Evolutionary conservation across 106 monocot genomes (phyloP).

Genomic region (Iris macrosiphon): DNA sequence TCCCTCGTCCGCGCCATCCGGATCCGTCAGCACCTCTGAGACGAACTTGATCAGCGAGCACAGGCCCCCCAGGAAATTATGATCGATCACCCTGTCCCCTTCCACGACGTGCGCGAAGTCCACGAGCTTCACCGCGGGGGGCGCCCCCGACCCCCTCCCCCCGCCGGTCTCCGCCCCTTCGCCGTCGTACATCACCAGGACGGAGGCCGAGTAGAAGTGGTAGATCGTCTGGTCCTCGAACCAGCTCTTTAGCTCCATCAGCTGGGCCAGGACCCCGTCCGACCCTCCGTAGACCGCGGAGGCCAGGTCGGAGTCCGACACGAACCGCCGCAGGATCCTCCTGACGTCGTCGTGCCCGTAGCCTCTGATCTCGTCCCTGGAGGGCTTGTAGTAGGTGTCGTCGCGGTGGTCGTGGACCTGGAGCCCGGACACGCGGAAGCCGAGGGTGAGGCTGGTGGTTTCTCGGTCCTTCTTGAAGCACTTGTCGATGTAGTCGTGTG

Average conservation of each 20-base stretch:
- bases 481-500: constrained; percentile 45
- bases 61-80: constrained; percentile 78
- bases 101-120: constrained; percentile 82
- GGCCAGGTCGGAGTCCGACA: constrained; percentile 1
- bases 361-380: constrained; percentile 9
- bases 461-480: constrained; percentile 51
- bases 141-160: constrained; percentile 1
- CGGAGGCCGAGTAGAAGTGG: constrained; percentile 73
- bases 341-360: constrained; percentile 14
- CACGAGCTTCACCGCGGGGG: constrained; percentile 68
- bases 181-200: constrained; percentile 40
- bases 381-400: constrained; percentile 10
- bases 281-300: background rate
- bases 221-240: constrained; percentile 79
- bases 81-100: constrained; percentile 67
- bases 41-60: constrained; percentile 82
- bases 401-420: constrained; percentile 19
- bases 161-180: background rate
- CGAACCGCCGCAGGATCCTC: constrained; percentile 27
- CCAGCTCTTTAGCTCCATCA: constrained; percentile 76
- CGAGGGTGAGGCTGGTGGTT: constrained; percentile 41
- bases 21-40: constrained; percentile 19
- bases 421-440: constrained; percentile 73
- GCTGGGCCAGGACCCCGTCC: constrained; percentile 38
- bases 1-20: background rate